phyloP scores from a whole-genome alignment of 2,329 filamentous ascomycete species.

The Trichoderma oligosporum region DNA sequence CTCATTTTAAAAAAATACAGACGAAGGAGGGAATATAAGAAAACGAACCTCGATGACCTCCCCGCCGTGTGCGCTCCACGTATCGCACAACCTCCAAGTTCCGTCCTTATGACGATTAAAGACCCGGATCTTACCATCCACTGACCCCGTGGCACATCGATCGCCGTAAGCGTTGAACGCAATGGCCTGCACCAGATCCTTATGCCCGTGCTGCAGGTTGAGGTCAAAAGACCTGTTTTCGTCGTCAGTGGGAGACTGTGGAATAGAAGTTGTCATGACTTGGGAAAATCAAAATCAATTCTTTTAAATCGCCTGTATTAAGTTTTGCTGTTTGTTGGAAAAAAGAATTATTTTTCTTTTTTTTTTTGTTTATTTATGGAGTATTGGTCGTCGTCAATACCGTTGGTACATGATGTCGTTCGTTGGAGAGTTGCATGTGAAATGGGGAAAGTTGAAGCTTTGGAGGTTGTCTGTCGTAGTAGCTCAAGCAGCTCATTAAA shows the following conservation, averaged over 20 bases:
- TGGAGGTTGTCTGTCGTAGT: no score
- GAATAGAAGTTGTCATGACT: constrained; percentile 31
- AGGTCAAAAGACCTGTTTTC: constrained; percentile 51
- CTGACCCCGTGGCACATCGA: constrained; percentile 84
- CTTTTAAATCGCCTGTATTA: no score
- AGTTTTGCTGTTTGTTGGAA: no score
- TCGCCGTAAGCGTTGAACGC: constrained; percentile 92
- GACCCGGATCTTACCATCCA: constrained; percentile 88
- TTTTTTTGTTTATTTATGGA: no score
- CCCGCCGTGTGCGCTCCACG: constrained; percentile 84
- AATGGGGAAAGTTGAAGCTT: no score
- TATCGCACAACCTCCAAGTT: constrained; percentile 77
- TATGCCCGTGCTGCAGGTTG: constrained; percentile 69
- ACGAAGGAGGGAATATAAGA: neutral
- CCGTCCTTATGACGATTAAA: constrained; percentile 80
- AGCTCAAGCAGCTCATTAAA: no score
- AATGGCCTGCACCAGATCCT: constrained; percentile 76
- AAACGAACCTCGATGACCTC: constrained; percentile 76
- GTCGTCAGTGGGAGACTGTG: constrained; percentile 43
- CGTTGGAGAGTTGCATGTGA: no score
- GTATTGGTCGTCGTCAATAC: no score
- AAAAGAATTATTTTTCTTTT: no score
- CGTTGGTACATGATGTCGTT: no score
- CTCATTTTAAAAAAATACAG: neutral
- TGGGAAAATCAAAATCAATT: no score